phyloP scores from a whole-genome alignment of 164 flowering plant species.

The Liriodendron chinense region DNA sequence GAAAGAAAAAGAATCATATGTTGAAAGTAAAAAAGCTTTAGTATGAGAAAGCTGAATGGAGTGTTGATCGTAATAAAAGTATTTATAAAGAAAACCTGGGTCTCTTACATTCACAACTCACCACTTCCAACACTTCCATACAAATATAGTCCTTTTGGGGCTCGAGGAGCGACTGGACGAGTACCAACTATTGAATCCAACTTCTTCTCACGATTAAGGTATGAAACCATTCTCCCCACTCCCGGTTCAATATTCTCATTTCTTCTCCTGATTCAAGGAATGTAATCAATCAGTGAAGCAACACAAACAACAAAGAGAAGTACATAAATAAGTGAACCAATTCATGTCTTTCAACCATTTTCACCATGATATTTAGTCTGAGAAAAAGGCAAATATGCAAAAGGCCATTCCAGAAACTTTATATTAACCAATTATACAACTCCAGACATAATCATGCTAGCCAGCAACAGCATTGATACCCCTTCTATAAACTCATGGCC shows the following conservation, averaged over 20 bases:
- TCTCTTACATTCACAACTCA: conserved; percentile 21
- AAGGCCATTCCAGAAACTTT: neutral
- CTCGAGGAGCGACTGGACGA: conserved; percentile 79
- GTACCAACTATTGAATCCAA: conserved; percentile 73
- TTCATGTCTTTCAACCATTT: neutral
- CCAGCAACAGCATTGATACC: neutral
- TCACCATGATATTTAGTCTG: neutral
- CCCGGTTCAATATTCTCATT: conserved; percentile 66
- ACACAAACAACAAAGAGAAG: conserved; percentile 6
- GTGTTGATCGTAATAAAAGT: too few species aligned
- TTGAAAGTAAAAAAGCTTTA: too few species aligned
- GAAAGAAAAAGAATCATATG: too few species aligned
- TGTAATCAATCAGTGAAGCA: conserved; percentile 4
- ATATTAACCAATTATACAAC: neutral
- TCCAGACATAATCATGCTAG: neutral
- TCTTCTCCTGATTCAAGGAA: conserved; percentile 38
- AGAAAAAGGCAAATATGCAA: neutral
- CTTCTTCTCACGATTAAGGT: conserved; percentile 85
- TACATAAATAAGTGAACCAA: neutral
- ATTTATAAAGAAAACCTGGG: neutral
- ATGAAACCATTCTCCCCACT: conserved; percentile 97
- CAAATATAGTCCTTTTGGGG: conserved; percentile 87
- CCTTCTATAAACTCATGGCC: neutral
- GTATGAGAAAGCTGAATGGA: too few species aligned
- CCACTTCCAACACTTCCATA: conserved; percentile 99